These are phyloP conservation scores for Cyclostephanos tholiformis DNA, from an alignment of 108 stramenopile species.

Conservation along the genomic window DNA sequence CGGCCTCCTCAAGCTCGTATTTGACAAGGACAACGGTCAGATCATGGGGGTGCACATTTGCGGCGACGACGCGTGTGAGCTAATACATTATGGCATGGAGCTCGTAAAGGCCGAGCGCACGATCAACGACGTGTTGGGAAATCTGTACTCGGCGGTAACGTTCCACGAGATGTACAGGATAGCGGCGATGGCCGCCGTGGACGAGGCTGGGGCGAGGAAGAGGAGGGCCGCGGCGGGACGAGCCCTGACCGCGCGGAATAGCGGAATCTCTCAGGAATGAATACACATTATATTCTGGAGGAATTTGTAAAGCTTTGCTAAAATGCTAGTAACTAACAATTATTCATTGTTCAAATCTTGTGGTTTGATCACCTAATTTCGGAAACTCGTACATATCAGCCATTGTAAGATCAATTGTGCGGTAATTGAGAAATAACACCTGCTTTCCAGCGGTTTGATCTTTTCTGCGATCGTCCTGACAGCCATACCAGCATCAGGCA, in stretches of 20 bases:
- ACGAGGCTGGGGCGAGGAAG: constrained; percentile 49
- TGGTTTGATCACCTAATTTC: neutral
- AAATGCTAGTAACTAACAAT: neutral
- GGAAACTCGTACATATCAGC: neutral
- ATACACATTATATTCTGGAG: neutral
- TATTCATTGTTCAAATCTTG: neutral
- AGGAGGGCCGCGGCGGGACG: constrained; percentile 68
- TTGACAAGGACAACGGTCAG: constrained; percentile 65
- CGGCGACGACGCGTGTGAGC: constrained; percentile 84
- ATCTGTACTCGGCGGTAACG: constrained; percentile 78
- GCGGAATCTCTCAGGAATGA: constrained; percentile 15
- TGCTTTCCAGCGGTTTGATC: too few species aligned
- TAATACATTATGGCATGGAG: constrained; percentile 89
- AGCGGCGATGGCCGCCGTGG: constrained; percentile 63
- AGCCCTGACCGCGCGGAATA: constrained; percentile 63
- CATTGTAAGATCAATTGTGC: neutral
- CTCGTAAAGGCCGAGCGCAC: constrained; percentile 72
- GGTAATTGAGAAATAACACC: neutral
- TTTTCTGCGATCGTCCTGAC: too few species aligned
- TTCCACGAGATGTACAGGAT: constrained; percentile 84
- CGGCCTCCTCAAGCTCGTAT: constrained; percentile 82
- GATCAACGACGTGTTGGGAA: constrained; percentile 57
- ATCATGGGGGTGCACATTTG: constrained; percentile 85
- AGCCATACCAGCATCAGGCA: too few species aligned
- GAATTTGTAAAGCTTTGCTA: neutral